Conservation (phyloP, 75 land plant genomes). For the Azolla pinnata region DNA sequence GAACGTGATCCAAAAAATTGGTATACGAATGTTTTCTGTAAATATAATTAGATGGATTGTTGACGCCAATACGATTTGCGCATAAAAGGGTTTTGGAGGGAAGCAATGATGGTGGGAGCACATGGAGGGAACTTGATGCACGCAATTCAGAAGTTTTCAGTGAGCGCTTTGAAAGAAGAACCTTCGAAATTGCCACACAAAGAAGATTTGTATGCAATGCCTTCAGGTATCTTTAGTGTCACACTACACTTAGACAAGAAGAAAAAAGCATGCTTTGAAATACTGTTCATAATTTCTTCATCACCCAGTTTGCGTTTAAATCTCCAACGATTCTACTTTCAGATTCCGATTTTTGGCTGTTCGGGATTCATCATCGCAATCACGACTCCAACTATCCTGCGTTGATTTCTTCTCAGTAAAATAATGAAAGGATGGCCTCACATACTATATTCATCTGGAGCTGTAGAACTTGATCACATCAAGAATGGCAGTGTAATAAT, state of each 20-base stretch:
- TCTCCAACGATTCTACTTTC: not conserved
- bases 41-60: not conserved
- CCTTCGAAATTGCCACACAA: constrained; percentile 21
- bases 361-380: constrained; percentile 33
- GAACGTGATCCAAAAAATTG: constrained; percentile 87
- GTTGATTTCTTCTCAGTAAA: constrained; percentile 76
- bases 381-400: constrained; percentile 56
- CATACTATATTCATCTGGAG: too few species aligned
- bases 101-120: constrained; percentile 57
- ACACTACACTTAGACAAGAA: constrained; percentile 1
- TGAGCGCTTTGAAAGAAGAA: constrained; percentile 50
- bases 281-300: constrained; percentile 2
- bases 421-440: too few species aligned
- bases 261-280: not conserved
- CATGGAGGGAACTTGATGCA: constrained; percentile 55
- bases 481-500: too few species aligned
- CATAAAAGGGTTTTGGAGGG: constrained; percentile 65
- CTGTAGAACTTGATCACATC: too few species aligned
- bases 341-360: constrained; percentile 51
- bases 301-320: not conserved
- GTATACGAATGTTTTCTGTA: constrained; percentile 21
- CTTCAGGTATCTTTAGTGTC: constrained; percentile 61
- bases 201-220: constrained; percentile 23
- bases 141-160: constrained; percentile 50
- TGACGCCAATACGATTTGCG: not conserved